phyloP scores from a whole-genome alignment of 2,329 filamentous ascomycete genomes.

The Cladosporium phlei region DNA sequence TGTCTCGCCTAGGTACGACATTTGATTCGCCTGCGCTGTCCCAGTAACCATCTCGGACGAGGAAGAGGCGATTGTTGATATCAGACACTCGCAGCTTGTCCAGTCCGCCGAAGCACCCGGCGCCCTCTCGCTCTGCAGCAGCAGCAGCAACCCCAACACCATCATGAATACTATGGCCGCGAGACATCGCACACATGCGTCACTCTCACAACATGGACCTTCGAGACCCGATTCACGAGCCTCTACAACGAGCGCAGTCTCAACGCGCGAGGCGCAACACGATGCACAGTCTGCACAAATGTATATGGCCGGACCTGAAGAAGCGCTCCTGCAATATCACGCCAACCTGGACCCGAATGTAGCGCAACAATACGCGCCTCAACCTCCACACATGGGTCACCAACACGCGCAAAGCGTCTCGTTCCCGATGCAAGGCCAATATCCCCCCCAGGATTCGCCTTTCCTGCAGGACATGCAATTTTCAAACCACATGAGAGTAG shows the following conservation, averaged over 20 bases:
- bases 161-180: constrained; percentile 16
- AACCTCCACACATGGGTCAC: constrained; percentile 19
- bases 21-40: constrained; percentile 4
- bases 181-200: constrained; percentile 19
- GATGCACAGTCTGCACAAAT: constrained; percentile 20
- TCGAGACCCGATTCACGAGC: constrained; percentile 31
- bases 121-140: constrained; percentile 1
- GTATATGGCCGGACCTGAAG: constrained; percentile 26
- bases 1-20: constrained; percentile 13
- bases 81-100: constrained; percentile 3
- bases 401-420: constrained; percentile 20
- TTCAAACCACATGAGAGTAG: constrained; percentile 23
- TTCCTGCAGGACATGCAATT: constrained; percentile 26
- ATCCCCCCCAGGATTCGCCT: constrained; percentile 23
- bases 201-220: constrained; percentile 23
- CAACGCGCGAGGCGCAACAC: constrained; percentile 25
- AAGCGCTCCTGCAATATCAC: constrained; percentile 29
- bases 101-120: constrained; percentile 7
- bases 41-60: constrained; percentile 1
- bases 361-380: constrained; percentile 9
- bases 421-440: constrained; percentile 22
- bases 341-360: constrained; percentile 21
- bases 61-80: constrained; percentile 6
- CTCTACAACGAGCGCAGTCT: constrained; percentile 32
- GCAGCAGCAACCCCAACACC: neutral